Base-by-base conservation (phyloP, 768 basidiomycete species). In the Suillus luteus region DNA sequence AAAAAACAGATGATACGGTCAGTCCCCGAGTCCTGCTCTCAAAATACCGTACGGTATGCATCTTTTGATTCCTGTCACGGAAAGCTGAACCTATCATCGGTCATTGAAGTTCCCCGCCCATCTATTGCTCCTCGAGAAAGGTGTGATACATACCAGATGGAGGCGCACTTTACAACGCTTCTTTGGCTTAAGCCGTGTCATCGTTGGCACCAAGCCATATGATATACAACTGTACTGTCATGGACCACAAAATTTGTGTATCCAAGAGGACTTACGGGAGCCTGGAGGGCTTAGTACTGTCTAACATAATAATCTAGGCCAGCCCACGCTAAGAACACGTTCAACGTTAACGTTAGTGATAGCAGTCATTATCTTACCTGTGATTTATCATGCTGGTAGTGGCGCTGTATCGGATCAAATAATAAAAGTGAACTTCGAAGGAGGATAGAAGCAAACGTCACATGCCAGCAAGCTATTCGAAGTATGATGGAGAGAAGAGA, bases 351-450 rank as follows among this genome's bases (percentile, higher is more conserved):
- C n/a, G 12, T 24, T 6, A 33, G 17, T 33, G 31, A 51, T 3
- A 8, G 14, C 12, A 49, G 49, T 43, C 17, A 49, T n/a, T n/a
- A 55, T 33, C 31, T 52, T 31, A 52, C 33, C 22, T 55, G 22
- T 37, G 12, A 15, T 57, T 2, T 24, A 57, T 35, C 33, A 35
- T 57, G 37, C 38, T 57, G 24, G 37, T 38, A 58, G 38, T 55
- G 52, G 52, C 52, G 19, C 52, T 54, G 17, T 19, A 58, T 41
- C 57, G 27, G 57, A 40, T 17, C 19, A 54, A 33, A 54, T n/a
- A 11, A 54, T 52, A 17, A 54, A 54, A 11, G 5, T 33, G 19
- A 54, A 54, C 51, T 52, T 31, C 31, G 24, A 51, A 51, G 49
- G 49, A 27, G 31, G 24, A 58, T 41, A 58, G 57, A 58, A 58